A percentile compares a stretch with the other conserved stretches of the same genome.
These are phyloP conservation scores for Singerocomus rubriflavus DNA, from an alignment of 1,284 basidiomycete genomes.

Conservation along the genomic window DNA sequence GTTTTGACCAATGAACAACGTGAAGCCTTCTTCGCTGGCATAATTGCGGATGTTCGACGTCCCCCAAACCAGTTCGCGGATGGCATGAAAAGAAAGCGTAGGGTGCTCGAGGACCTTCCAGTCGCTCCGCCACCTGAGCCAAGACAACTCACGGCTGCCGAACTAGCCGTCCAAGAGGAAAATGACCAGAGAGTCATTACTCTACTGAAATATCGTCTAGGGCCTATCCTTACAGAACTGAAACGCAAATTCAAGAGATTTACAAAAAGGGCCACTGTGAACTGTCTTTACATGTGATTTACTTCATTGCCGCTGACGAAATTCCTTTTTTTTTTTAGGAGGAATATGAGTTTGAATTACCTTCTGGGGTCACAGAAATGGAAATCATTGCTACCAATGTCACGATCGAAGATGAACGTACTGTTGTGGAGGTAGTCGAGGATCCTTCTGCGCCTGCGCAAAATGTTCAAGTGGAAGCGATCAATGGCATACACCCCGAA, in stretches of 20 bases:
- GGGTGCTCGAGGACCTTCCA: conserved; percentile 84
- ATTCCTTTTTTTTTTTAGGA: conserved; percentile 43
- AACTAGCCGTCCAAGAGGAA: conserved; percentile 82
- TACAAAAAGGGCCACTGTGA: conserved; percentile 76
- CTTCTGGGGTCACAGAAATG: conserved; percentile 25
- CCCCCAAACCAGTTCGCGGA: conserved; percentile 92
- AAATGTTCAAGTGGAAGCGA: conserved; percentile 29
- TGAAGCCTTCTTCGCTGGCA: conserved; percentile 73
- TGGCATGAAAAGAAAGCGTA: conserved; percentile 79
- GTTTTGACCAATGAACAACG: conserved; percentile 57
- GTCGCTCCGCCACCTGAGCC: conserved; percentile 90
- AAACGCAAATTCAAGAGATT: conserved; percentile 94
- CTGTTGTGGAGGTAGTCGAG: conserved; percentile 44
- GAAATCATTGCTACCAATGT: conserved; percentile 37
- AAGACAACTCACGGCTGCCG: conserved; percentile 76
- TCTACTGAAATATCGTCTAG: conserved; percentile 83
- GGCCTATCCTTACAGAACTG: conserved; percentile 84
- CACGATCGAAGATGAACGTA: conserved; percentile 43
- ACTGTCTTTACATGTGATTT: conserved; percentile 28
- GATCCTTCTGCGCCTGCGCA: conserved; percentile 30
- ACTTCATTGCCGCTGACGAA: conserved; percentile 12
- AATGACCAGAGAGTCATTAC: conserved; percentile 79
- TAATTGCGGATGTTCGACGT: conserved; percentile 65
- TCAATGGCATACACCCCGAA: conserved; percentile 32
- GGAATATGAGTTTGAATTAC: conserved; percentile 61